Evolutionary conservation across 768 basidiomycete species (phyloP).

Genomic region (Tephrocybe rancida): DNA sequence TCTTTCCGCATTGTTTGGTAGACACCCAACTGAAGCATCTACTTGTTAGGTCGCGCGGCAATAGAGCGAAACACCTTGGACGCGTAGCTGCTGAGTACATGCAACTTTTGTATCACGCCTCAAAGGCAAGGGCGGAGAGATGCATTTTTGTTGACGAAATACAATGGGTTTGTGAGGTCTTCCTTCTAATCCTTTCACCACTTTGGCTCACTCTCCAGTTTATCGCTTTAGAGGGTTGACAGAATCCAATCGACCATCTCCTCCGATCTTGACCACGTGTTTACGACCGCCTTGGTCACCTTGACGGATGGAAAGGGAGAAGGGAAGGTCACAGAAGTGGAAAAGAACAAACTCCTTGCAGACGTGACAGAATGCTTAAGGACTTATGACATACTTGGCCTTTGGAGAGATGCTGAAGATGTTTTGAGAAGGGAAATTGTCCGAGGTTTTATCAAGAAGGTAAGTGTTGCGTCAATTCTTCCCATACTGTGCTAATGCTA

Average conservation of each 20-base stretch:
- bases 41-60: slow-evolving; percentile 51
- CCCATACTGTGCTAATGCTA: slow-evolving; percentile 3
- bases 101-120: slow-evolving; percentile 87
- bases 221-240: slow-evolving; percentile 62
- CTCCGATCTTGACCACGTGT: slow-evolving; percentile 84
- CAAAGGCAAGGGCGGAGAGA: slow-evolving; percentile 76
- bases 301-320: slow-evolving; percentile 52
- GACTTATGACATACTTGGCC: slow-evolving; percentile 77
- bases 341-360: slow-evolving; percentile 59
- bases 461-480: slow-evolving; percentile 25
- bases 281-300: slow-evolving; percentile 59
- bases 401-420: slow-evolving; percentile 90
- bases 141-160: slow-evolving; percentile 83
- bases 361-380: slow-evolving; percentile 80
- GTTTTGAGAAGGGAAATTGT: slow-evolving; percentile 75
- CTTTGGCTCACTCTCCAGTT: slow-evolving; percentile 8
- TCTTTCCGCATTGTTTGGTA: background rate
- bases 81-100: slow-evolving; percentile 91
- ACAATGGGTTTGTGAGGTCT: slow-evolving; percentile 69
- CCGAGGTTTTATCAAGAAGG: slow-evolving; percentile 77
- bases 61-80: slow-evolving; percentile 76
- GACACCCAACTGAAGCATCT: background rate
- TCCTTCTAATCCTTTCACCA: slow-evolving; percentile 2
- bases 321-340: slow-evolving; percentile 57
- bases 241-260: slow-evolving; percentile 84